Base-by-base conservation (phyloP, 371 early-diverging fungal genomes). In the Coemansia sp. region DNA sequence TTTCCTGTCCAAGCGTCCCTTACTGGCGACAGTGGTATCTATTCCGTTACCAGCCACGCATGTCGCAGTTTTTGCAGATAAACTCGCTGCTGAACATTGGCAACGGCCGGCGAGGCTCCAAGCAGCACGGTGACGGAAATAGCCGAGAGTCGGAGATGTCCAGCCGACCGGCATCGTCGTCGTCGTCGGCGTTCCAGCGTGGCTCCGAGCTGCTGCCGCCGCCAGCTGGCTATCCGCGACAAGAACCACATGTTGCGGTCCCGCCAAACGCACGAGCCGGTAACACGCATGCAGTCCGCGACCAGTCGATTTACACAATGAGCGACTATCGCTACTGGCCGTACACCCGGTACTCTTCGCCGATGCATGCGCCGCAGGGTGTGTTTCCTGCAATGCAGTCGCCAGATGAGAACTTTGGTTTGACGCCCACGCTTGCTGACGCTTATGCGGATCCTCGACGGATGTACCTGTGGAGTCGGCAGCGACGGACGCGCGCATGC, bases 401-500 rank as follows among this genome's bases (percentile, higher is more conserved):
- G 47, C n/a, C n/a, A 16, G 26, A 26, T 2, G 26, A 26, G 26
- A 26, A 26, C 26, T 26, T 26, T 26, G 26, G 26, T 26, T 26
- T 26, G 26, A 26, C 26, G 26, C 26, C 26, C 26, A 26, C 26
- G 59, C 35, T 39, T 4, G 36, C 30, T 34, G 57, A 57, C 38
- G 1, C 36, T 8, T 58, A 26, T 10, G 39, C 42, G 2, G 26
- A 58, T 33, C 16, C 33, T 7, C 47, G 26, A 3, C 63, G 34
- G 12, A 41, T n/a, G 6, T 59, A 34, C 26, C 40, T 33, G 14
- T 63, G 63, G 63, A 58, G 59, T 2, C 59, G 68, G 26, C 72
- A 68, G 43, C 68, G 72, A 30, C 72, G 72, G 33, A 55, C 72
- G 7, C 59, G 58, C 7, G 69, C 72, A 8, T 68, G 72, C 43